phyloP scores from a whole-genome alignment of 495 filamentous ascomycete species.

The Lasiosphaeria ovina region DNA sequence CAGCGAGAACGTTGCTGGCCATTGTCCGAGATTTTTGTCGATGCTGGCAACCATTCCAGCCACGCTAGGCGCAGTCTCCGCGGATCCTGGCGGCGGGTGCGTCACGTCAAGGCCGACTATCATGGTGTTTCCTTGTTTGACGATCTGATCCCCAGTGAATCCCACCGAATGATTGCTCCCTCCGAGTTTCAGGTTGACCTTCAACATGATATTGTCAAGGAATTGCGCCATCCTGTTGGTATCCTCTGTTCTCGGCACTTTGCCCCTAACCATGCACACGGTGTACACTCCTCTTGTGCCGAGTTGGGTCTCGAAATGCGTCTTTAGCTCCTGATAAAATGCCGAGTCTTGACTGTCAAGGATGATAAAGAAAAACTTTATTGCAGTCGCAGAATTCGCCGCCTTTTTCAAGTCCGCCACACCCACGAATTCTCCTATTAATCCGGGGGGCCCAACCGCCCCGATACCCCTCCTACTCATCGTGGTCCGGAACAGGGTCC shows the following conservation, averaged over 20 bases:
- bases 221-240: background rate
- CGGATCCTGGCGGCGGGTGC: slow-evolving; percentile 1
- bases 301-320: background rate
- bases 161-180: background rate
- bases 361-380: no score
- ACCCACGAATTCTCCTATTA: no score
- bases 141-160: background rate
- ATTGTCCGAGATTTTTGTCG: slow-evolving; percentile 4
- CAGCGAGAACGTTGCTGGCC: background rate
- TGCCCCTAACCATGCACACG: background rate
- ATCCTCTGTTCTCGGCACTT: background rate
- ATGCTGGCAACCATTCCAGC: slow-evolving; percentile 13
- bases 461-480: no score
- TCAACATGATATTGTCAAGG: background rate
- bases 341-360: no score
- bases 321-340: no score
- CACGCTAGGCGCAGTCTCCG: slow-evolving; percentile 1
- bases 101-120: slow-evolving; percentile 4
- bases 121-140: background rate
- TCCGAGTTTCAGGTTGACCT: background rate
- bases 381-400: no score
- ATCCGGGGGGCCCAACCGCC: no score
- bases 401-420: no score
- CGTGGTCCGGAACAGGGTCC: no score
- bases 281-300: background rate